These are phyloP conservation scores for Spinacia oleracea DNA, from an alignment of 179 eudicot genomes.

Conservation along the genomic window DNA sequence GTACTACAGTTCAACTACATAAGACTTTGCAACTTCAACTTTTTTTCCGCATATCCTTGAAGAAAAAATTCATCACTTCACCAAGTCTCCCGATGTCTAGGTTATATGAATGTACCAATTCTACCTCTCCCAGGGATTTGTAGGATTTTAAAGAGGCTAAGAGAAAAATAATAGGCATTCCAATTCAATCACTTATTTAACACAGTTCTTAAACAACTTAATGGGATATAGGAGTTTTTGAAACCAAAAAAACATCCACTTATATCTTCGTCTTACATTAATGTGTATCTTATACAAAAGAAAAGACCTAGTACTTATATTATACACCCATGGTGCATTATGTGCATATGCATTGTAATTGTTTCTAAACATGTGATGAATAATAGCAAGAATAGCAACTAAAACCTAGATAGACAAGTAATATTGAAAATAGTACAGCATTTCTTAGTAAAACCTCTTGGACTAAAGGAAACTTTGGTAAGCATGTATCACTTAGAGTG, in stretches of 20 bases:
- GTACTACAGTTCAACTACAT: background rate
- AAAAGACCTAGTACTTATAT: background rate
- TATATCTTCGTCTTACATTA: background rate
- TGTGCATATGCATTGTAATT: background rate
- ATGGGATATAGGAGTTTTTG: background rate
- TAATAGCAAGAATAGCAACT: background rate
- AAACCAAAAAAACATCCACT: background rate
- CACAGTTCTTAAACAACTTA: background rate
- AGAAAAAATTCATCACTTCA: background rate
- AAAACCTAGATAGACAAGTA: background rate
- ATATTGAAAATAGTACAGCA: no score
- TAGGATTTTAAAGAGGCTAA: background rate
- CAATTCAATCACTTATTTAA: background rate
- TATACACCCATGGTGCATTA: background rate
- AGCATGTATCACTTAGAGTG: background rate
- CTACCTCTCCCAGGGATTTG: background rate
- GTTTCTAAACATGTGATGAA: background rate
- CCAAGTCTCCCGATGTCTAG: background rate
- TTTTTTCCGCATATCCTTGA: background rate
- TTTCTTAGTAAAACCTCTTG: background rate
- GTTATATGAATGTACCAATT: background rate
- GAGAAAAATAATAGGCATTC: background rate
- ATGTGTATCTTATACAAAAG: background rate
- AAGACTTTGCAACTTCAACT: background rate
- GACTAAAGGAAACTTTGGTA: background rate